Base-by-base conservation (phyloP, 371 early-diverging fungal species). In the Batkoa obscura region DNA sequence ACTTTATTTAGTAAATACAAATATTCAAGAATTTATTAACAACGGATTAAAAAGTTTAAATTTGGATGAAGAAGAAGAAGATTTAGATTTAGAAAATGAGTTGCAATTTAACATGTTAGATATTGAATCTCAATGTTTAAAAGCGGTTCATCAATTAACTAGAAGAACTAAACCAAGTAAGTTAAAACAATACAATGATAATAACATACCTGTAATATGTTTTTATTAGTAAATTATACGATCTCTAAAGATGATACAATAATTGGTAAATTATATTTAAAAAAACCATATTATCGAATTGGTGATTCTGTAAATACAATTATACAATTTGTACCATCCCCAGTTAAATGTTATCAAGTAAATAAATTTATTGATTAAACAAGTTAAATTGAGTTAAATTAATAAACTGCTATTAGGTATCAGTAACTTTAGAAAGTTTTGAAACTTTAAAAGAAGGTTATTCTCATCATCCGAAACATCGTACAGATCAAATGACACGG, bases 291-390 rank as follows among this genome's bases (percentile, higher is more conserved):
- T n/a, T 50, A 32, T 15, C 3, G 50, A 34, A 36, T 50, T 13
- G 50, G 50, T 12, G 50, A 50, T 23, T 5, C 50, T 23, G 12
- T n/a, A 12, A 23, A 50, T 34, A n/a, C 12, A 13, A 13, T 50
- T 34, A 9, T 50, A 12, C 31, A 50, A 23, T 50, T 50, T 34
- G 23, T 50, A 50, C 32, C 50, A 13, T 50, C 50, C 32, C 50
- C 50, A 4, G 34, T 50, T 34, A 50, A 50, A 34, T 50, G 50
- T 50, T 50, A 30, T 10, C 50, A 50, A 34, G 50, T 50, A 50
- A 50, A 3, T 50, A 3, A 12, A 23, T 23, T 23, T 23, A 23
- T 5, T 32, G 15, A 10, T 50, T 23, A 10, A 5, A n/a, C 6
- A 34, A 4, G 15, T 36, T 5, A 32, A 34, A 12, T 10, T 30